Conservation (phyloP, 352 stramenopile genomes). For the Globisporangium acanthophoron region DNA sequence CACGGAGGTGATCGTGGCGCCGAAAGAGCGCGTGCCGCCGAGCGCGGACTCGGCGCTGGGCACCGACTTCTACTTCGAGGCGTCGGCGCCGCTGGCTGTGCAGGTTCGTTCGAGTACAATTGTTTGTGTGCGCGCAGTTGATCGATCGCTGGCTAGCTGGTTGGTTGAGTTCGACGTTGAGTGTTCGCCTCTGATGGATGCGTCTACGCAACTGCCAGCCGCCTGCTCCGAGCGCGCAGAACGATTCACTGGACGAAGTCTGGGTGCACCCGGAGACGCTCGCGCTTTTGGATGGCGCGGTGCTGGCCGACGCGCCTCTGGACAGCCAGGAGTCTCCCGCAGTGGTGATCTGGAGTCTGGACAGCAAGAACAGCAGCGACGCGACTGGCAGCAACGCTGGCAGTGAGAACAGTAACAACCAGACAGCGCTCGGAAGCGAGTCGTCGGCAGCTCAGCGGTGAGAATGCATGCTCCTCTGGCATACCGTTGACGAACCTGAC, state of each 20-base stretch:
- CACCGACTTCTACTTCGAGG: constrained; percentile 51
- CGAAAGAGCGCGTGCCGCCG: constrained; percentile 52
- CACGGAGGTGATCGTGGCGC: constrained; percentile 72
- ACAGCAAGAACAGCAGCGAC: background rate
- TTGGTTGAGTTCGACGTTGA: too few species aligned
- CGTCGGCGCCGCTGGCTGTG: constrained; percentile 41
- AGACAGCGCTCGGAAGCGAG: constrained; percentile 1
- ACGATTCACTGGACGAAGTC: constrained; percentile 46
- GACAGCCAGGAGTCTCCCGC: constrained; percentile 32
- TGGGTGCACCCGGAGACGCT: constrained; percentile 63
- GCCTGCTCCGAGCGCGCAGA: constrained; percentile 5
- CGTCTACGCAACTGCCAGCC: background rate
- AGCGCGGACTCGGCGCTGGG: constrained; percentile 25
- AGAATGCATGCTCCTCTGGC: background rate
- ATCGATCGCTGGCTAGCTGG: background rate
- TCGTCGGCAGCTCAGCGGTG: background rate
- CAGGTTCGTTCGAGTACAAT: constrained; percentile 22
- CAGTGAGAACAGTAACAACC: background rate
- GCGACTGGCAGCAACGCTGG: background rate
- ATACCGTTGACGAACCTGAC: background rate
- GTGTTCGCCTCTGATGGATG: too few species aligned
- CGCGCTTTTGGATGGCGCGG: constrained; percentile 49
- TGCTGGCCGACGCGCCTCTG: constrained; percentile 21
- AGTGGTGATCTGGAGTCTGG: constrained; percentile 30
- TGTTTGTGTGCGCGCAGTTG: background rate